phyloP scores from a whole-genome alignment of 2,329 filamentous ascomycete species.

The Colletotrichum tamarilloi region DNA sequence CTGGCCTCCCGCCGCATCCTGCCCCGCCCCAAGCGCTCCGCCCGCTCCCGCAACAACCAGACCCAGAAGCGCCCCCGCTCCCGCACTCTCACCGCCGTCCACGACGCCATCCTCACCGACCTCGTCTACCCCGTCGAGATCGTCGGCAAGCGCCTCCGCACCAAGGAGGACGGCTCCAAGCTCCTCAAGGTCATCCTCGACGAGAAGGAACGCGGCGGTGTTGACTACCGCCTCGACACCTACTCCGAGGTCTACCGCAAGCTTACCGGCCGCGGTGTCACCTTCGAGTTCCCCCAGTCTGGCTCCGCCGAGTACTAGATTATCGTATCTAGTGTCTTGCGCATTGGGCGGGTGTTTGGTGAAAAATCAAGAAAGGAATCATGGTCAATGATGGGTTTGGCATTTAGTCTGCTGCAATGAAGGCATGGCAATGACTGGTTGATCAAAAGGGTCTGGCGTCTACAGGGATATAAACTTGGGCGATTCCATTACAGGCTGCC shows the following conservation, averaged over 20 bases:
- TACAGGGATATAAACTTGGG: slow-evolving; percentile 60
- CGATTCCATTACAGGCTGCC: slow-evolving; percentile 54
- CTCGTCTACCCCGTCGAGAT: slow-evolving; percentile 99
- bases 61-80: slow-evolving; percentile 99
- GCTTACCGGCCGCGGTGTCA: slow-evolving; percentile 94
- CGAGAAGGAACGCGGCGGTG: slow-evolving; percentile 99
- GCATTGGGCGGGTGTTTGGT: slow-evolving; percentile 33
- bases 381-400: slow-evolving; percentile 36
- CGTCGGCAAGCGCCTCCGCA: slow-evolving; percentile 97
- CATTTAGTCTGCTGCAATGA: slow-evolving; percentile 36
- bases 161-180: slow-evolving; percentile 99
- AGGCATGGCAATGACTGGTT: slow-evolving; percentile 37
- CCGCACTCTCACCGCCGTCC: slow-evolving; percentile 97
- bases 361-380: slow-evolving; percentile 15
- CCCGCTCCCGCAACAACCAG: slow-evolving; percentile 94
- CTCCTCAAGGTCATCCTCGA: slow-evolving; percentile 98
- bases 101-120: slow-evolving; percentile 97
- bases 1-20: slow-evolving; percentile 98
- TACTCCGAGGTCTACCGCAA: slow-evolving; percentile 99
- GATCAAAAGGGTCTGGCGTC: slow-evolving; percentile 59
- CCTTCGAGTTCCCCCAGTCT: slow-evolving; percentile 98
- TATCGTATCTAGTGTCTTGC: neutral
- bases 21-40: slow-evolving; percentile 97
- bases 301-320: slow-evolving; percentile 80
- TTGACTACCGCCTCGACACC: slow-evolving; percentile 99